A percentile compares a stretch with the other conserved stretches of the same genome.
These are phyloP conservation scores for Penicillium macrosclerotiorum DNA, from an alignment of 495 filamentous ascomycete species.

Conservation along the genomic window DNA sequence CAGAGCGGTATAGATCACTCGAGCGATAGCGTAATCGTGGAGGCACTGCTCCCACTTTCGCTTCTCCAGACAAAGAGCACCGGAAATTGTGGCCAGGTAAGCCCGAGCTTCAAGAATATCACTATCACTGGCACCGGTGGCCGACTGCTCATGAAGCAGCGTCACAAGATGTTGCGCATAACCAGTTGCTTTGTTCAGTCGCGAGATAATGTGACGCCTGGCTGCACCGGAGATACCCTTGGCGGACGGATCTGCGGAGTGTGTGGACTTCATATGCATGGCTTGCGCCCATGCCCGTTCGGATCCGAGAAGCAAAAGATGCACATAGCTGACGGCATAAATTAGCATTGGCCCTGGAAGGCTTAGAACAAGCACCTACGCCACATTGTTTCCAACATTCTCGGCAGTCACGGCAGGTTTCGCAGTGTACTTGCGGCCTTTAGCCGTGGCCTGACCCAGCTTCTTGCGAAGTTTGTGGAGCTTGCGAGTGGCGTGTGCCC, in stretches of 20 bases:
- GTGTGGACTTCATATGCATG: constrained; percentile 85
- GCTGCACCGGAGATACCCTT: constrained; percentile 76
- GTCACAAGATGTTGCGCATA: constrained; percentile 66
- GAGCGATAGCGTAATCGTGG: constrained; percentile 67
- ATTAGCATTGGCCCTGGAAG: constrained; percentile 16
- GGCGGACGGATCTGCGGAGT: constrained; percentile 67
- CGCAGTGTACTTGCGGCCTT: constrained; percentile 77
- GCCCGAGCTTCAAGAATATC: constrained; percentile 85
- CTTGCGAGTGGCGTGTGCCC: constrained; percentile 72
- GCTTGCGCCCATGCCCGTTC: constrained; percentile 97
- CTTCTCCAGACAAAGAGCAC: constrained; percentile 79
- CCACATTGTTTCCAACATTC: constrained; percentile 72
- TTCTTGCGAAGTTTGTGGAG: constrained; percentile 82
- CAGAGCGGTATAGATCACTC: constrained; percentile 79
- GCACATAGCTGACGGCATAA: constrained; percentile 60
- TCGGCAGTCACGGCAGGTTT: constrained; percentile 71
- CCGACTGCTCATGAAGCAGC: constrained; percentile 56
- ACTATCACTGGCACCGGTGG: constrained; percentile 61
- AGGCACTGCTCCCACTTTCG: constrained; percentile 81
- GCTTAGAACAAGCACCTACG: constrained; percentile 51
- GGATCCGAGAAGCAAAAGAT: constrained; percentile 76
- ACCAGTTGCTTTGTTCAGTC: constrained; percentile 73
- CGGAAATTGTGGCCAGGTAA: constrained; percentile 71
- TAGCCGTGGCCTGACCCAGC: constrained; percentile 75
- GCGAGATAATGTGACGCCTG: constrained; percentile 81